Percentiles rank a stretch among this genome's conserved stretches.
These are phyloP conservation scores for Herpetomonas samuelpessoai DNA, from an alignment of 208 protist genomes.

Conservation along the genomic window DNA sequence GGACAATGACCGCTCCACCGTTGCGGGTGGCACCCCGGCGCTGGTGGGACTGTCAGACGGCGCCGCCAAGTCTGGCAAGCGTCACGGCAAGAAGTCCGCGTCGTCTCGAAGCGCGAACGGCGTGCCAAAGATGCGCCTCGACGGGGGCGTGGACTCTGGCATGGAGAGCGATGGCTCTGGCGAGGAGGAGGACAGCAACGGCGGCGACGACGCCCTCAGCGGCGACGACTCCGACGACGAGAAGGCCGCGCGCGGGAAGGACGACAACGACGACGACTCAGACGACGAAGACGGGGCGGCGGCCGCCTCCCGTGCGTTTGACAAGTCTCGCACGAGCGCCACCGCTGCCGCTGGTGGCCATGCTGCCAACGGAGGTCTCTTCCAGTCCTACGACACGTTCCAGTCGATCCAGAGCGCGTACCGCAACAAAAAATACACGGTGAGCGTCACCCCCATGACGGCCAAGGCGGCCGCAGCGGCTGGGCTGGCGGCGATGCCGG, in stretches of 20 bases:
- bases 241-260: slow-evolving; percentile 7
- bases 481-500: slow-evolving; percentile 29
- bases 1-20: slow-evolving; percentile 18
- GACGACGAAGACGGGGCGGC: slow-evolving; percentile 21
- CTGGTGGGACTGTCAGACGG: slow-evolving; percentile 13
- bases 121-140: slow-evolving; percentile 11
- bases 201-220: slow-evolving; percentile 12
- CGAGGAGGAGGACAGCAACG: slow-evolving; percentile 19
- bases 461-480: slow-evolving; percentile 30
- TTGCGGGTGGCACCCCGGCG: slow-evolving; percentile 6
- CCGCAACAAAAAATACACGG: slow-evolving; percentile 40
- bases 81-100: slow-evolving; percentile 7
- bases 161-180: slow-evolving; percentile 6
- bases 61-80: neutral
- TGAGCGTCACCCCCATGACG: slow-evolving; percentile 54
- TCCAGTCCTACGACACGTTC: slow-evolving; percentile 56
- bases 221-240: slow-evolving; percentile 6
- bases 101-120: slow-evolving; percentile 13
- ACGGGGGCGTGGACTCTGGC: slow-evolving; percentile 18
- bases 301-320: neutral
- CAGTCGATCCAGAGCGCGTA: slow-evolving; percentile 30
- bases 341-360: neutral
- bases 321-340: slow-evolving; percentile 7
- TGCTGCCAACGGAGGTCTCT: neutral
- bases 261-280: slow-evolving; percentile 16